Evolutionary conservation across 306 rosid species (phyloP), one percentile per base, ranked within the genome.

Genomic region (Begonia loranthoides): DNA sequence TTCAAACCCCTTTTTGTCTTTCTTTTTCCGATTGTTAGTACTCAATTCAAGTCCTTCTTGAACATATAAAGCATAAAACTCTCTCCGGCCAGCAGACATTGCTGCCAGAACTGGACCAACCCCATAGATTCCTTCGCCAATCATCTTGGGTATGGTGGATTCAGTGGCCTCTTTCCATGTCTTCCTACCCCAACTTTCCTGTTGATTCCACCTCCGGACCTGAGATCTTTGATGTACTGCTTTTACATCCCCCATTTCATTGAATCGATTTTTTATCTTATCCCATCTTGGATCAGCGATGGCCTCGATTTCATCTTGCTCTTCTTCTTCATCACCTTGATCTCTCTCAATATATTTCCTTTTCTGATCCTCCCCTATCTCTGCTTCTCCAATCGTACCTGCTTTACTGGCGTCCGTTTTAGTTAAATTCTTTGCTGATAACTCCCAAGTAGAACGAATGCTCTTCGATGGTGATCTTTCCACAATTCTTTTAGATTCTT

Each of bases 81-180:
- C 95, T 76, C 99, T 86, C 72, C 95, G 68, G 58, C 81, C 92
- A 60, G 94, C 82, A 2, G 92, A 90, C 61, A 90, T 51, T 36
- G 99, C 92, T 59, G 99, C 99, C 80, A 86, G 75, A 72, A 90
- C 92, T 1, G 94, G 99, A 58, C 99, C 95, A 54, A 90, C 84
- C 5, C 95, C 99, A 60, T 86, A 90, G 58, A 90, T 71, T 41
- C 92, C 94, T 70, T 82, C 94, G 44, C 95, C 99, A 66, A 74
- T 76, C 76, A 80, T 69, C 72, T 69, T 86, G 21, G 99, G 95
- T 50, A 90, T 67, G 4, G 80, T 68, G 1, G 88, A 90, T 64
- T 82, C 79, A 13, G 80, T 72, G 33, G 92, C 94, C 79, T 86
- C 99, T 61, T 67, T 77, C 95, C 84, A 90, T 61, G 88, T 90